Evolutionary conservation across 2,329 filamentous ascomycete species (phyloP).

Genomic region (Alternaria novae-zelandiae): DNA sequence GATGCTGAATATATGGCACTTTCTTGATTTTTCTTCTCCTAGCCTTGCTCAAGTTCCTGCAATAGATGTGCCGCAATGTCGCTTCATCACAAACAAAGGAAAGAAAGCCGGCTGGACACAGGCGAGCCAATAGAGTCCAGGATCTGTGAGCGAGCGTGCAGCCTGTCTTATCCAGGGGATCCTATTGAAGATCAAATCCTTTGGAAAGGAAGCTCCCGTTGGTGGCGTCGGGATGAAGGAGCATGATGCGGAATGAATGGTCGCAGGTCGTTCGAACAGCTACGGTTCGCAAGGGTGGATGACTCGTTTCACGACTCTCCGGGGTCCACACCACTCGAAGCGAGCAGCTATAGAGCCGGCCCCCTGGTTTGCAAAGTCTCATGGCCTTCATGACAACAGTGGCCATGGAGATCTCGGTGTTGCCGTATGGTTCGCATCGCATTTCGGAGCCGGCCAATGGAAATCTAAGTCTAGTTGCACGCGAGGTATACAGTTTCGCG

Average conservation of each 20-base stretch:
- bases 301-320: background rate
- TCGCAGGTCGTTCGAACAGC: background rate
- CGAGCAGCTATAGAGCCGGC: conserved; percentile 2
- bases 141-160: background rate
- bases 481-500: background rate
- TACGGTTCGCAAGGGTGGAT: conserved; percentile 1
- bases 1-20: background rate
- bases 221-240: conserved; percentile 2
- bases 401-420: conserved; percentile 5
- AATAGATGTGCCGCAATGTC: conserved; percentile 5
- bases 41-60: background rate
- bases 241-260: background rate
- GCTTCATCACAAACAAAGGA: conserved; percentile 6
- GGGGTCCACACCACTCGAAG: conserved; percentile 6
- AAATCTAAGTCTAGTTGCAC: background rate
- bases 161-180: background rate
- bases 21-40: conserved; percentile 5
- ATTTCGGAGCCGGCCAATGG: background rate
- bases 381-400: conserved; percentile 1
- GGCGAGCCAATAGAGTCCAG: background rate
- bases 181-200: conserved; percentile 1
- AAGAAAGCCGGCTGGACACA: background rate
- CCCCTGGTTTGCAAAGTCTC: conserved; percentile 11
- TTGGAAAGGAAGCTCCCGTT: conserved; percentile 5
- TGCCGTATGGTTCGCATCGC: conserved; percentile 15